These are phyloP conservation scores for Panicum virgatum DNA, from an alignment of 202 grass and related monocot genomes.

Conservation along the genomic window DNA sequence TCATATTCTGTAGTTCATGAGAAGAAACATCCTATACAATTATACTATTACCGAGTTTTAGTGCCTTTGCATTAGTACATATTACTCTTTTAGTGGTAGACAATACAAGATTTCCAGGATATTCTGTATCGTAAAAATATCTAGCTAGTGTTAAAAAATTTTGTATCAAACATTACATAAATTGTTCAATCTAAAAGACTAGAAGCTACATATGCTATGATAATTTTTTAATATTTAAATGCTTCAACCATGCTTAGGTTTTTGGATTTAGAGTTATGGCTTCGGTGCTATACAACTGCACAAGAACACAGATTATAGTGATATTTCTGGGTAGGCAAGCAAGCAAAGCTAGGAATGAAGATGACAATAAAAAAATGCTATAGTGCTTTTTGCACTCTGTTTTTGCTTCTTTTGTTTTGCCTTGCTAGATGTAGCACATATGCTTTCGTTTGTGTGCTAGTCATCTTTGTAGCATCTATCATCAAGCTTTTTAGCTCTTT, in stretches of 20 bases:
- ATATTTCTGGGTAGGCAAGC: background rate
- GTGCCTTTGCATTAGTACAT: too few species aligned
- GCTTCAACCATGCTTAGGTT: too few species aligned
- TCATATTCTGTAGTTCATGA: background rate
- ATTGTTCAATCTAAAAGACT: too few species aligned
- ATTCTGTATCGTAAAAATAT: too few species aligned
- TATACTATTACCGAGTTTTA: background rate
- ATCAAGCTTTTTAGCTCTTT: background rate
- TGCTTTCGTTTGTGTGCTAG: background rate
- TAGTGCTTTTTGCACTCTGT: background rate
- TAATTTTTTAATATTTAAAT: too few species aligned
- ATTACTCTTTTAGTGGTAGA: too few species aligned
- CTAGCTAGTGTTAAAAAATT: too few species aligned
- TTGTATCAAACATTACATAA: too few species aligned
- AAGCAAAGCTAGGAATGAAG: background rate
- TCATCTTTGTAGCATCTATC: background rate
- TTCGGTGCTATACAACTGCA: background rate
- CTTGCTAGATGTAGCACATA: background rate
- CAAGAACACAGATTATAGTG: background rate
- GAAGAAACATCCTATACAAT: background rate
- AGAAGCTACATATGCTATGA: too few species aligned
- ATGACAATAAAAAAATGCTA: conserved; percentile 1
- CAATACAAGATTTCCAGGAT: too few species aligned
- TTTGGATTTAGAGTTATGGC: too few species aligned
- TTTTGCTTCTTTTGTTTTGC: background rate